phyloP scores from a whole-genome alignment of 1,284 basidiomycete species.

The Cryptococcus sp. region DNA sequence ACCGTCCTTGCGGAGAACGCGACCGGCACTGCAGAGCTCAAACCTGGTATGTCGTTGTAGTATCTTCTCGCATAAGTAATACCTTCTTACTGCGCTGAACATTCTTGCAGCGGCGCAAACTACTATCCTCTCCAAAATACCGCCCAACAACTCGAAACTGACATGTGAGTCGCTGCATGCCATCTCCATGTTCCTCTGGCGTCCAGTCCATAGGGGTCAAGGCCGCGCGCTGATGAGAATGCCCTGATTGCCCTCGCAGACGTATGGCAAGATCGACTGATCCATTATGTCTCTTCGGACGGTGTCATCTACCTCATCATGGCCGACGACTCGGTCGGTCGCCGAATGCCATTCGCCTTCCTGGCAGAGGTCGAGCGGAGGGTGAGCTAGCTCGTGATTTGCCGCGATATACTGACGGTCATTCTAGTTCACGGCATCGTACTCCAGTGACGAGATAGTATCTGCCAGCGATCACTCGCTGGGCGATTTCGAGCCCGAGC shows the following conservation, averaged over 20 bases:
- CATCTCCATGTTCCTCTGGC: not conserved
- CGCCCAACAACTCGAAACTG: constrained; percentile 88
- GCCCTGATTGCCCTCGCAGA: constrained; percentile 49
- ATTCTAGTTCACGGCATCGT: constrained; percentile 62
- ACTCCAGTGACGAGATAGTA: constrained; percentile 51
- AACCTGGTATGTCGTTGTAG: constrained; percentile 62
- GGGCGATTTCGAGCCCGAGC: constrained; percentile 53
- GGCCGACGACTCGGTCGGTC: constrained; percentile 85
- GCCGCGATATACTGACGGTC: not conserved
- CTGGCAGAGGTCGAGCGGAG: constrained; percentile 79
- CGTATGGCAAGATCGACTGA: constrained; percentile 92
- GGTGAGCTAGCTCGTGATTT: constrained; percentile 44
- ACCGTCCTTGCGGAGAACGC: constrained; percentile 82
- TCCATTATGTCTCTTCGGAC: constrained; percentile 89
- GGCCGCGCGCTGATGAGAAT: not conserved
- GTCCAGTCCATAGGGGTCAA: too few species aligned
- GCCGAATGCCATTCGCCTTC: constrained; percentile 92
- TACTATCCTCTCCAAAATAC: constrained; percentile 91
- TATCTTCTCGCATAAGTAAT: not conserved
- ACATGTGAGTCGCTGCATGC: constrained; percentile 60
- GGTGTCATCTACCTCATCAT: constrained; percentile 88
- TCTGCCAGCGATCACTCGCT: constrained; percentile 54
- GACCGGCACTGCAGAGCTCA: constrained; percentile 75
- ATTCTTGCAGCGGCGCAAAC: constrained; percentile 66
- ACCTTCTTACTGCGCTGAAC: not conserved